A percentile compares a stretch with the other conserved stretches of the same genome.
phyloP scores from a whole-genome alignment of 495 filamentous ascomycete species.

The Parathielavia hyrcaniae region DNA sequence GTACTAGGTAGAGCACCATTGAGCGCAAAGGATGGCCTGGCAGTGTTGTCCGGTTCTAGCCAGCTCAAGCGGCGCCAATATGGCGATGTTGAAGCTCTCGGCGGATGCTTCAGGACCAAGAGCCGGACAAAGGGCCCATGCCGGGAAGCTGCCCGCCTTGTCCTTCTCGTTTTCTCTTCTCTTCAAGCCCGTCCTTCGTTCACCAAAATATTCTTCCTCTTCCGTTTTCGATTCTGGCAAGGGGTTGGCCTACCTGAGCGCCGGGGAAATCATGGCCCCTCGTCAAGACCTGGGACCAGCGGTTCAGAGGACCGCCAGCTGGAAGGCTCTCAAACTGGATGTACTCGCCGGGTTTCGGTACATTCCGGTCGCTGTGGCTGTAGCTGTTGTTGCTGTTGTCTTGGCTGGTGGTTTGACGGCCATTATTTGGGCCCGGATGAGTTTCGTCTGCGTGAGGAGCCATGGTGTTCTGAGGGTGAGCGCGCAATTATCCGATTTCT shows the following conservation, averaged over 20 bases:
- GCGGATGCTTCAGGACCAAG: too few relatives aligned
- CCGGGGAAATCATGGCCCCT: slow-evolving; percentile 85
- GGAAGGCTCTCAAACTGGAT: slow-evolving; percentile 41
- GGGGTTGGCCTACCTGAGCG: slow-evolving; percentile 58
- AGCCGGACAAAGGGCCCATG: too few relatives aligned
- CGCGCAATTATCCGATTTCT: not conserved
- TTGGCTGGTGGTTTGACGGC: not conserved
- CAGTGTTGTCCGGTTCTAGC: too few relatives aligned
- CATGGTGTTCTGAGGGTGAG: slow-evolving; percentile 10
- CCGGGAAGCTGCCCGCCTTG: not conserved
- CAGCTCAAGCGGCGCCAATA: too few relatives aligned
- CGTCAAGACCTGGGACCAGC: slow-evolving; percentile 45
- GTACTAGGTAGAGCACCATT: too few relatives aligned
- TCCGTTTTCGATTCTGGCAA: too few relatives aligned
- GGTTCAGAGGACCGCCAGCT: slow-evolving; percentile 41
- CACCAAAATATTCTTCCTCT: too few relatives aligned
- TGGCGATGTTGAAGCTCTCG: too few relatives aligned
- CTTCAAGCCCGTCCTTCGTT: too few relatives aligned
- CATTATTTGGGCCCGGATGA: not conserved
- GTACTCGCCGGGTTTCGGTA: slow-evolving; percentile 42
- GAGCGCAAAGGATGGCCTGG: too few relatives aligned
- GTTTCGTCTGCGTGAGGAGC: slow-evolving; percentile 25
- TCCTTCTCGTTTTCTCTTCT: too few relatives aligned
- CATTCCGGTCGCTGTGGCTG: slow-evolving; percentile 22
- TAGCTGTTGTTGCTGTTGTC: slow-evolving; percentile 1